Conservation (phyloP, 225 moss, liverwort and hornwort species). For the Sphagnum tenellum region DNA sequence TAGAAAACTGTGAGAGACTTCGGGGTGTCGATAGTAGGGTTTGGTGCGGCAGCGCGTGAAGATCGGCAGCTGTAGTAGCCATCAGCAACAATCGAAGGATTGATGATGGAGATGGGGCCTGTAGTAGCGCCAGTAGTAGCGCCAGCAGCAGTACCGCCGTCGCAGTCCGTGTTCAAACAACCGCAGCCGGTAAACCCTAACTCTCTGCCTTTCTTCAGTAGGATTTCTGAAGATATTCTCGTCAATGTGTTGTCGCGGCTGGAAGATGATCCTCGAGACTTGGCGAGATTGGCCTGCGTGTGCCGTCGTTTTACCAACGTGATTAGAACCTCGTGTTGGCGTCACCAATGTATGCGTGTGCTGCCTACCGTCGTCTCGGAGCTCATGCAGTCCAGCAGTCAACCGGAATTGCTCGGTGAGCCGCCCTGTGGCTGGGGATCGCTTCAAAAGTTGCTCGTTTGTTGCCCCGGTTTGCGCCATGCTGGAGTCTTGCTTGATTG, state of each 20-base stretch:
- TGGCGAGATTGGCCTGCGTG: conserved; percentile 63
- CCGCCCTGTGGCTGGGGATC: conserved; percentile 76
- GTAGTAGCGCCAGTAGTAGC: too few relatives aligned
- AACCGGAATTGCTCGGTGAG: conserved; percentile 32
- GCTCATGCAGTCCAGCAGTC: conserved; percentile 33
- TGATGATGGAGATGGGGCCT: too few relatives aligned
- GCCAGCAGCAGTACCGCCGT: too few relatives aligned
- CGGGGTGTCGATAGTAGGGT: too few relatives aligned
- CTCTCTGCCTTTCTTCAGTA: conserved; percentile 46
- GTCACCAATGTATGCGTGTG: conserved; percentile 50
- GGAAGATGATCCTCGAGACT: conserved; percentile 64
- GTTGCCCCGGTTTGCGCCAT: conserved; percentile 69
- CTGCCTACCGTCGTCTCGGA: conserved; percentile 55
- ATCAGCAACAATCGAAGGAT: too few relatives aligned
- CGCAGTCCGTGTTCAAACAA: conserved; percentile 31
- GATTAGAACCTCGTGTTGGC: conserved; percentile 56
- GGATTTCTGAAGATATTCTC: conserved; percentile 58
- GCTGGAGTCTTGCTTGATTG: conserved; percentile 56
- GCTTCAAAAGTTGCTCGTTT: conserved; percentile 64
- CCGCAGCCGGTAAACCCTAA: conserved; percentile 39
- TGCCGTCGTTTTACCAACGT: conserved; percentile 54
- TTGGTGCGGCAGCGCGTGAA: too few relatives aligned
- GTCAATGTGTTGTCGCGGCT: conserved; percentile 60
- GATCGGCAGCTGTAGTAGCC: too few relatives aligned
- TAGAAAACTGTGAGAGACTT: too few relatives aligned